These are phyloP conservation scores for Fusarium sp. DNA, from an alignment of 2,329 filamentous ascomycete genomes.

Conservation along the genomic window DNA sequence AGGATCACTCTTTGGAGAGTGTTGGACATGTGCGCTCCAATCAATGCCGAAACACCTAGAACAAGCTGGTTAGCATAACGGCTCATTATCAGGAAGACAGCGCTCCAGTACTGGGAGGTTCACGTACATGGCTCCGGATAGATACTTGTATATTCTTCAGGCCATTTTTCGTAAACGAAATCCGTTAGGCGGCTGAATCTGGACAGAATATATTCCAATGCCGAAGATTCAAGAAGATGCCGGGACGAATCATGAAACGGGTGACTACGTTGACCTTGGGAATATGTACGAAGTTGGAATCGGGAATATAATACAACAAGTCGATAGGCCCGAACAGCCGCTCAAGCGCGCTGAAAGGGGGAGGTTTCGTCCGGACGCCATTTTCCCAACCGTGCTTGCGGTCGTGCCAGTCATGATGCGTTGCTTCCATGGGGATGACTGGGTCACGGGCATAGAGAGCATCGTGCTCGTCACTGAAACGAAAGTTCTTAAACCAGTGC, in stretches of 20 bases:
- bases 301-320: too few relatives aligned
- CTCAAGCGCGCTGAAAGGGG: too few relatives aligned
- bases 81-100: too few relatives aligned
- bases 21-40: not conserved
- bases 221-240: too few relatives aligned
- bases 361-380: not conserved
- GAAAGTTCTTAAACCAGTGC: constrained; percentile 2
- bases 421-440: not conserved
- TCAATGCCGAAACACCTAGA: not conserved
- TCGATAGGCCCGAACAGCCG: too few relatives aligned
- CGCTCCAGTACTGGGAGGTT: too few relatives aligned
- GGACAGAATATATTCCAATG: too few relatives aligned
- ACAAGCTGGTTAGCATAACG: too few relatives aligned
- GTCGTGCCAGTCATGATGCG: not conserved
- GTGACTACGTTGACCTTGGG: not conserved
- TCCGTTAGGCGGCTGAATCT: not conserved
- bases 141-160: accelerated
- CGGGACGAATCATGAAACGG: not conserved
- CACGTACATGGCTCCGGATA: not conserved
- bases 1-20: not conserved
- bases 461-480: not conserved
- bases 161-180: not conserved
- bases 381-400: not conserved
- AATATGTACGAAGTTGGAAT: too few relatives aligned
- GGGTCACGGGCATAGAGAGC: not conserved